phyloP scores from a whole-genome alignment of 2,329 filamentous ascomycete species.

The Penicillium sp. region DNA sequence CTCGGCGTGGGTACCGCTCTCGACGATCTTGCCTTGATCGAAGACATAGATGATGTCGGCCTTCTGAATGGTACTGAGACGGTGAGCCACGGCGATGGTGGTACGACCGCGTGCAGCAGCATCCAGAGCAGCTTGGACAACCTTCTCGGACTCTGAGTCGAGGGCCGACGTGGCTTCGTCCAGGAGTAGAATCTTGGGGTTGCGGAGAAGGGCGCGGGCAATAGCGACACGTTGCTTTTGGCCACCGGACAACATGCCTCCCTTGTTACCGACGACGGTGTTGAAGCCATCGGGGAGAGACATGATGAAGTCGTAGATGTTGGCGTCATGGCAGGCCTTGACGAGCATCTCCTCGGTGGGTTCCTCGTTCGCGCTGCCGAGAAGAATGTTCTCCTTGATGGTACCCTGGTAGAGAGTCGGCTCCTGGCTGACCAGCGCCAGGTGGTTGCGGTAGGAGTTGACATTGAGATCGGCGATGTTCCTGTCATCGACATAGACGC shows the following conservation, averaged over 20 bases:
- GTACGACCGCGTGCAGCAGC: conserved; percentile 78
- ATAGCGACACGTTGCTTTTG: conserved; percentile 96
- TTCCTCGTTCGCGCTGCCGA: conserved; percentile 65
- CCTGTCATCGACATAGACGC: conserved; percentile 74
- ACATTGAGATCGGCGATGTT: conserved; percentile 79
- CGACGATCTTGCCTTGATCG: conserved; percentile 79
- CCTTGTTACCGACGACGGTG: conserved; percentile 83
- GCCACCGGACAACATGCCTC: conserved; percentile 77
- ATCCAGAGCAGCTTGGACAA: conserved; percentile 69
- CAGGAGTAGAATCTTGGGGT: conserved; percentile 80
- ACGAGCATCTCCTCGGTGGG: conserved; percentile 69
- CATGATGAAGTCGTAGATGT: conserved; percentile 88
- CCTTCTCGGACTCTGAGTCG: conserved; percentile 50
- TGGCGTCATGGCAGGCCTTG: conserved; percentile 80
- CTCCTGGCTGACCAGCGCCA: conserved; percentile 90
- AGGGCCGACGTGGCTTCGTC: conserved; percentile 67
- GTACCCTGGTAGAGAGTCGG: conserved; percentile 92
- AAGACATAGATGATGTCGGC: conserved; percentile 97
- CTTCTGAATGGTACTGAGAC: conserved; percentile 88
- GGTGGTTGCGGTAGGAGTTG: conserved; percentile 75
- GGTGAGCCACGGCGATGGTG: conserved; percentile 90
- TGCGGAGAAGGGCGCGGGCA: conserved; percentile 81
- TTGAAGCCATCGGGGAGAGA: conserved; percentile 81
- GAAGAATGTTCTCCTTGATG: conserved; percentile 82
- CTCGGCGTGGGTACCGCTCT: conserved; percentile 74